phyloP scores from a whole-genome alignment of 2,329 filamentous ascomycete species.

The Sclerotiophoma versabilis region DNA sequence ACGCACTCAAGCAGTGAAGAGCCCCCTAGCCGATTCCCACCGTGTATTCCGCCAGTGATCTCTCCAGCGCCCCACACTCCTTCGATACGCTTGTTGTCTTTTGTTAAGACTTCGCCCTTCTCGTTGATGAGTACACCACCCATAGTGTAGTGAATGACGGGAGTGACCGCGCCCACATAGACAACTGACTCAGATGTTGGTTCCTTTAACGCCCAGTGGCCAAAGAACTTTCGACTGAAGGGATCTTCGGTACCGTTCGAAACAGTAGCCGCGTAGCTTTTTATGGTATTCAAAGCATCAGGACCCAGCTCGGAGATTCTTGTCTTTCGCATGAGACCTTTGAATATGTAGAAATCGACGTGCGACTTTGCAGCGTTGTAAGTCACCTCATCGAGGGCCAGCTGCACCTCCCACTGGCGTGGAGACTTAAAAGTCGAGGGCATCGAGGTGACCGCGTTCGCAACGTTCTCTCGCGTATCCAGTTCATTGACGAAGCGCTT shows the following conservation, averaged over 20 bases:
- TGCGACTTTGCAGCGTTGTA: constrained; percentile 62
- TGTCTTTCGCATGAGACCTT: constrained; percentile 65
- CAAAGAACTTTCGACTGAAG: constrained; percentile 61
- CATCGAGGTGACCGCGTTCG: constrained; percentile 55
- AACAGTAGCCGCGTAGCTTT: constrained; percentile 59
- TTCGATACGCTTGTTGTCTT: constrained; percentile 54
- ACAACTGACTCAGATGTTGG: constrained; percentile 60
- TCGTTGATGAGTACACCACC: constrained; percentile 67
- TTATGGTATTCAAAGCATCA: constrained; percentile 53
- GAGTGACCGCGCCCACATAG: constrained; percentile 67
- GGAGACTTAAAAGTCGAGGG: constrained; percentile 11
- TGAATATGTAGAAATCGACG: constrained; percentile 69
- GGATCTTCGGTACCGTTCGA: constrained; percentile 51
- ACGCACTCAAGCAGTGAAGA: constrained; percentile 69
- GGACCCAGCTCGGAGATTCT: constrained; percentile 59
- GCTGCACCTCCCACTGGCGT: constrained; percentile 65
- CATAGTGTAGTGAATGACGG: constrained; percentile 72
- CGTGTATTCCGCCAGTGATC: constrained; percentile 70
- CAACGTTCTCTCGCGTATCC: constrained; percentile 65
- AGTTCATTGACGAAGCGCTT: constrained; percentile 69
- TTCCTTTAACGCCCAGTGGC: constrained; percentile 62
- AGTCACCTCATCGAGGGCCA: constrained; percentile 67
- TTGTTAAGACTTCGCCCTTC: constrained; percentile 59
- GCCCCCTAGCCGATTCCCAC: constrained; percentile 67
- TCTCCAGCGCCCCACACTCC: constrained; percentile 71